Percentiles rank a stretch among this genome's conserved stretches.
phyloP scores from a whole-genome alignment of 768 basidiomycete species.

The Infundibulicybe gibba region DNA sequence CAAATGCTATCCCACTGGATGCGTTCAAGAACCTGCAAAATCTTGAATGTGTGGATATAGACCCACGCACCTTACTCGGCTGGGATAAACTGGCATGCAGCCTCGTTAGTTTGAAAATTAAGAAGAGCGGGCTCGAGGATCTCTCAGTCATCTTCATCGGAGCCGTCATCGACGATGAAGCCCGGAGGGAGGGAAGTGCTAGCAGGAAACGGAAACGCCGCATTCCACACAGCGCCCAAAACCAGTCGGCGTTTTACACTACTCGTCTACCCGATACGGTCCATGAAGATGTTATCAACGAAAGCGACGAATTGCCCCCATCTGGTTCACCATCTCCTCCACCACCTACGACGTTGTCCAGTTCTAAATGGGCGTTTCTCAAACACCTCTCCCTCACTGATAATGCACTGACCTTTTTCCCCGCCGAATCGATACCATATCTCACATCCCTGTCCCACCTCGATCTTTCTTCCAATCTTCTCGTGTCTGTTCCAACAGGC shows the following conservation, averaged over 20 bases:
- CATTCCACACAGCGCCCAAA: conserved; percentile 33
- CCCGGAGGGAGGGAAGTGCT: conserved; percentile 53
- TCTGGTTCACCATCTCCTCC: conserved; percentile 22
- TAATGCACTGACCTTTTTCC: conserved; percentile 78
- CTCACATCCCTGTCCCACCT: conserved; percentile 77
- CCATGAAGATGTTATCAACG: conserved; percentile 38
- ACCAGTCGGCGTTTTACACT: conserved; percentile 43
- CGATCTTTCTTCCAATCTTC: conserved; percentile 87
- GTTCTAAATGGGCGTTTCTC: conserved; percentile 72
- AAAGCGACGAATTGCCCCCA: conserved; percentile 10
- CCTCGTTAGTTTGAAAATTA: conserved; percentile 70
- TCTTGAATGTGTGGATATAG: conserved; percentile 74
- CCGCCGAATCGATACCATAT: conserved; percentile 60
- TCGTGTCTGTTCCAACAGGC: conserved; percentile 82
- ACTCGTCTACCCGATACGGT: conserved; percentile 56
- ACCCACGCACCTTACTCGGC: conserved; percentile 77
- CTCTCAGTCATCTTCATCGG: conserved; percentile 73
- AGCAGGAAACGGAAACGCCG: conserved; percentile 42
- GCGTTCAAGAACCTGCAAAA: conserved; percentile 81
- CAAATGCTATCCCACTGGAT: conserved; percentile 77
- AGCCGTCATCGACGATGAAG: conserved; percentile 76
- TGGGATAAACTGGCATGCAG: conserved; percentile 78
- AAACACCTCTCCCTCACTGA: conserved; percentile 75
- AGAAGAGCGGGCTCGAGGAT: conserved; percentile 79
- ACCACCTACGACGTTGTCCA: conserved; percentile 39